These are phyloP conservation scores for Fusarium proliferatum DNA, from an alignment of 2,329 filamentous ascomycete species.

Conservation along the genomic window DNA sequence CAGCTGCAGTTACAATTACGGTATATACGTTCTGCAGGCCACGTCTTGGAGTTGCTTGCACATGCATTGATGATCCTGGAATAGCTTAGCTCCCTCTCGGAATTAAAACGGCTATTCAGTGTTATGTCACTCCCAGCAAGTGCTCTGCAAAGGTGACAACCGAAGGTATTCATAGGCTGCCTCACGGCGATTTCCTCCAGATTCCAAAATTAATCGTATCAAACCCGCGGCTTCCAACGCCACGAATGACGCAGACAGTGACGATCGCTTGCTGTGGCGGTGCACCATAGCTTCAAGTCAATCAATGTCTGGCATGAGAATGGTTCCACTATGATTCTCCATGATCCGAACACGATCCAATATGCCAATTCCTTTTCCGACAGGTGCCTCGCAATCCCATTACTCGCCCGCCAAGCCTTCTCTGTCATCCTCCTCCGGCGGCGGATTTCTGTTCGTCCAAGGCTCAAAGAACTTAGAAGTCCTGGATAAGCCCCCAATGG, in stretches of 20 bases:
- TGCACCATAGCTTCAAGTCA: neutral
- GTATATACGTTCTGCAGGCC: conserved; percentile 2
- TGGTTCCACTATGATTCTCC: neutral
- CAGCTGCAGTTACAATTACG: neutral
- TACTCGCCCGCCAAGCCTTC: conserved; percentile 23
- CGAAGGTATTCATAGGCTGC: conserved; percentile 1
- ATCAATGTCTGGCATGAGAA: neutral
- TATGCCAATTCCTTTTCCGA: neutral
- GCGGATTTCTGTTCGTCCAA: conserved; percentile 47
- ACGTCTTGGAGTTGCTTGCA: neutral
- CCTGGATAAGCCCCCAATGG: conserved; percentile 50
- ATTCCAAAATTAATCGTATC: neutral
- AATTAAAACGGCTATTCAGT: neutral
- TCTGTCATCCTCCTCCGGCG: conserved; percentile 40
- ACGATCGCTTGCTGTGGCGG: conserved; percentile 8
- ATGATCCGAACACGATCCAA: neutral
- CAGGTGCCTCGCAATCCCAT: neutral
- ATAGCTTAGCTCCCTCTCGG: neutral
- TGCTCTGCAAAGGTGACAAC: neutral
- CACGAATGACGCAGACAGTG: conserved; percentile 28
- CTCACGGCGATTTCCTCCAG: conserved; percentile 3
- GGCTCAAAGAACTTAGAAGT: conserved; percentile 49
- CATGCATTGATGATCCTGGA: conserved; percentile 9
- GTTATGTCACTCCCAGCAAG: neutral
- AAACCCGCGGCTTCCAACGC: neutral